Base-by-base conservation (phyloP, 1,284 basidiomycete species). In the Puccinia horiana region DNA sequence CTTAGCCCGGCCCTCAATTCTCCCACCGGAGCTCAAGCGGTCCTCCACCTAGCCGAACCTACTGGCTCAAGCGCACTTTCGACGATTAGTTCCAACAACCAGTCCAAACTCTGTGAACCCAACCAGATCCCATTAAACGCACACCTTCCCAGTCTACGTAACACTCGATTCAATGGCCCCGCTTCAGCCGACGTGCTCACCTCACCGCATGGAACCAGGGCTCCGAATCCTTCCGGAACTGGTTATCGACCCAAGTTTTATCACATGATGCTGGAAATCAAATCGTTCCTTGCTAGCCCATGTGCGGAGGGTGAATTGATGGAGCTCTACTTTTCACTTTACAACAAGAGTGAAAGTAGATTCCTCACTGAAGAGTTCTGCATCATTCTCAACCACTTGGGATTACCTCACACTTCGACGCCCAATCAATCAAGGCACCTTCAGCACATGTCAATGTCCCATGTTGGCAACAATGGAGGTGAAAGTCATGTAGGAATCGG, bases 351-450 rank as follows among this genome's bases (percentile, higher is more conserved):
- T 72, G 93, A 94, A 76, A 85, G 85, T 11, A 92, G 93, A 58
- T 98, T 97, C 87, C 90, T 98, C 67, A 96, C 95, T 0, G 96
- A 99, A 87, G 96, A 98, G 32, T 97, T 93, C 86, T 96, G 93
- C 85, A 92, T 92, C 26, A 88, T 96, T 54, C 90, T 98, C 40
- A 96, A 96, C 86, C 94, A 96, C 87, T 93, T 95, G 83, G 96
- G 96, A 12, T 92, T 93, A 35, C 91, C 94, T 14, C 91, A 92
- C 8, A 90, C 92, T 11, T 92, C 95, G 85, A 91, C 92, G 0
- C 86, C 87, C 84, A 85, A 16, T 84, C 87, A 4, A 54, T 67
- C 69, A 8, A 52, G 75, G 32, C 73, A 61, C 54, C 37, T 61
- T n/a, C 49, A 75, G 11, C 70, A 54, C n/a, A 54, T 52, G 29